phyloP scores from a whole-genome alignment of 805 yeast genomes.

The Ogataea angusta region DNA sequence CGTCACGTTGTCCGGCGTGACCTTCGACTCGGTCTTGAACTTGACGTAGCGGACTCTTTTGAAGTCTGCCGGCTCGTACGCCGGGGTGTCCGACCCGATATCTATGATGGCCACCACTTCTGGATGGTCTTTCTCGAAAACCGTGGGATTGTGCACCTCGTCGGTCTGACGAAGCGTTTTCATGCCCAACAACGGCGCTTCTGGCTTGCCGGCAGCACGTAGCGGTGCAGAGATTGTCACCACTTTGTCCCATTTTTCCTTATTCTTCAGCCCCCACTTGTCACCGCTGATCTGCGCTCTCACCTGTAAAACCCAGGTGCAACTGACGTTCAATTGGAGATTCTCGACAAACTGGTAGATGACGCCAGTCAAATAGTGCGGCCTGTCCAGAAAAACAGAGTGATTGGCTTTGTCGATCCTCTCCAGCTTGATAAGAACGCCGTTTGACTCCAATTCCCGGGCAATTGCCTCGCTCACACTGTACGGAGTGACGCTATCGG shows the following conservation, averaged over 20 bases:
- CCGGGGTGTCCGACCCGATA: constrained; percentile 67
- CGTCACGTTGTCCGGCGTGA: constrained; percentile 63
- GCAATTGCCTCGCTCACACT: constrained; percentile 32
- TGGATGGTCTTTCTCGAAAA: constrained; percentile 48
- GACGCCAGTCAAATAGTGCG: constrained; percentile 60
- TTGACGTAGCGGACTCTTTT: constrained; percentile 56
- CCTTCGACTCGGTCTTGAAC: constrained; percentile 74
- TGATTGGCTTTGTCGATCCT: constrained; percentile 58
- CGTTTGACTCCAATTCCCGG: constrained; percentile 27
- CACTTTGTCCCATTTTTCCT: constrained; percentile 63
- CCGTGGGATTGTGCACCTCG: constrained; percentile 52
- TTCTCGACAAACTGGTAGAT: constrained; percentile 54
- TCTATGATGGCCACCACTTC: constrained; percentile 61
- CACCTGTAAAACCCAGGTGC: constrained; percentile 67
- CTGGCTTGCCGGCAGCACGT: constrained; percentile 25
- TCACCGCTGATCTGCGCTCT: constrained; percentile 62
- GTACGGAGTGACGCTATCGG: constrained; percentile 53
- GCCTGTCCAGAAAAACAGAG: constrained; percentile 58
- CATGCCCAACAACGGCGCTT: constrained; percentile 62
- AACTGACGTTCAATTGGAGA: constrained; percentile 49
- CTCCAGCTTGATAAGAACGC: constrained; percentile 34
- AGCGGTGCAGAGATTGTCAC: constrained; percentile 48
- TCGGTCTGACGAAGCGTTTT: constrained; percentile 71
- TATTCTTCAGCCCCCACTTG: constrained; percentile 79
- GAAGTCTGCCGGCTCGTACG: constrained; percentile 62